phyloP scores from a whole-genome alignment of 805 yeast species.

The Candida nonsorbophila region DNA sequence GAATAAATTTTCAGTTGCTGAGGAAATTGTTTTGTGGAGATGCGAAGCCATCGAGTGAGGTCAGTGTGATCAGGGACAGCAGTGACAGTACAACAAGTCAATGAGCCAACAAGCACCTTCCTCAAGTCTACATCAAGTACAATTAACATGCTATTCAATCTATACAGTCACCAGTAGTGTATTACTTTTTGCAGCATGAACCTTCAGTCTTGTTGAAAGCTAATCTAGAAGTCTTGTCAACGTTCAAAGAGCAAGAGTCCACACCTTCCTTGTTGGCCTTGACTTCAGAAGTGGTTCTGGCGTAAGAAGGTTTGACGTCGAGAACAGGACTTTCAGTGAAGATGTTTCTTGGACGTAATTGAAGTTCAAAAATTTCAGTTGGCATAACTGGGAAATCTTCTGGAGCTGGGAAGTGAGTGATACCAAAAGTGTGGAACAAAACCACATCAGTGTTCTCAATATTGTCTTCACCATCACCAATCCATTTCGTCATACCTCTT shows the following conservation, averaged over 20 bases:
- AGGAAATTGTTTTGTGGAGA: not conserved
- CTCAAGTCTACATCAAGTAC: not conserved
- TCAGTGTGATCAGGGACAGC: not conserved
- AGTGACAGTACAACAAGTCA: too few relatives aligned
- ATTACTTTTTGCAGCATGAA: conserved; percentile 15
- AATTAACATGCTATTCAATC: conserved; percentile 1
- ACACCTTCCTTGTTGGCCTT: conserved; percentile 26
- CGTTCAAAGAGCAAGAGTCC: conserved; percentile 29
- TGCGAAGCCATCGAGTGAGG: too few relatives aligned
- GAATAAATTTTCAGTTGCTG: not conserved
- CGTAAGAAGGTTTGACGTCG: conserved; percentile 63
- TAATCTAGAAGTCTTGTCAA: conserved; percentile 35
- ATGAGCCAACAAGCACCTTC: not conserved
- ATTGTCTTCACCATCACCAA: conserved; percentile 53
- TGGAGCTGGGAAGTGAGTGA: conserved; percentile 83
- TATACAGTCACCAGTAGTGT: not conserved
- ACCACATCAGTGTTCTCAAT: conserved; percentile 68
- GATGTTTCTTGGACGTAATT: conserved; percentile 75
- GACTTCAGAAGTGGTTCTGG: conserved; percentile 36
- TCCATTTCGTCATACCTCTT: conserved; percentile 64
- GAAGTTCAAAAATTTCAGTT: conserved; percentile 70
- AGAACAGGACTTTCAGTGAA: conserved; percentile 73
- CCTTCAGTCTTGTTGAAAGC: conserved; percentile 26
- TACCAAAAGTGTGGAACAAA: conserved; percentile 77
- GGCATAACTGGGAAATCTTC: conserved; percentile 92